phyloP scores from a whole-genome alignment of 495 filamentous ascomycete species.

The Lasiosphaeris hirsuta region DNA sequence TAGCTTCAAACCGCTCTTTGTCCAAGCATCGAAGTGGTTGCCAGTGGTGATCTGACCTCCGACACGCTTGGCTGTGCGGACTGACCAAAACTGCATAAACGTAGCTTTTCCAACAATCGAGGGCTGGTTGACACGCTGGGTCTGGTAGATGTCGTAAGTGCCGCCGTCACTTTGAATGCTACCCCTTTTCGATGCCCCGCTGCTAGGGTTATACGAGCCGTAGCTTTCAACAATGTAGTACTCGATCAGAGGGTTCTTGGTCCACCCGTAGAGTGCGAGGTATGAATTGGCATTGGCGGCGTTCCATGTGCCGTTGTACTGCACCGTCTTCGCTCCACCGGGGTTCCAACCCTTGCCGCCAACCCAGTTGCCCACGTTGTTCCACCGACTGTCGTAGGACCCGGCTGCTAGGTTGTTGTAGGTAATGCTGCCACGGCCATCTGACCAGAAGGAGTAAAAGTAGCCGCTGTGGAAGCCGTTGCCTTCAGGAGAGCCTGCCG shows the following conservation, averaged over 20 bases:
- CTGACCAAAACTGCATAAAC: conserved; percentile 56
- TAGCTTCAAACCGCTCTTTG: conserved; percentile 43
- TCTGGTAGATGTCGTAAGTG: conserved; percentile 61
- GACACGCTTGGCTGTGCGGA: conserved; percentile 46
- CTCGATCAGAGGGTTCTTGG: conserved; percentile 51
- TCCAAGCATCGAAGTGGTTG: conserved; percentile 65
- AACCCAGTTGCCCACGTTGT: conserved; percentile 51
- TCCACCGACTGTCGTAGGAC: conserved; percentile 50
- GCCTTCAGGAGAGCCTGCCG: conserved; percentile 22
- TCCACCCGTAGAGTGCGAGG: conserved; percentile 59
- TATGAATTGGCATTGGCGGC: conserved; percentile 25
- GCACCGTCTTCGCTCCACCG: conserved; percentile 41
- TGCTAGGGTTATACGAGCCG: conserved; percentile 52
- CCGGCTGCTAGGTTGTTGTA: conserved; percentile 52
- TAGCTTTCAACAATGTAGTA: conserved; percentile 58
- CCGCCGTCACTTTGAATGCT: conserved; percentile 56
- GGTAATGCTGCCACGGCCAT: conserved; percentile 47
- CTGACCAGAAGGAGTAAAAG: conserved; percentile 59
- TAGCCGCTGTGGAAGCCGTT: conserved; percentile 53
- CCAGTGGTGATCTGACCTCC: conserved; percentile 45
- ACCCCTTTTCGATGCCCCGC: conserved; percentile 46
- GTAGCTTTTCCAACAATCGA: conserved; percentile 52
- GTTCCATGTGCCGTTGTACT: conserved; percentile 28
- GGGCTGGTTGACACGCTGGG: conserved; percentile 55
- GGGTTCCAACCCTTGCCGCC: conserved; percentile 58